Evolutionary conservation across 2,329 filamentous ascomycete species (phyloP).

Genomic region (Pseudophaeomoniella oleicola): DNA sequence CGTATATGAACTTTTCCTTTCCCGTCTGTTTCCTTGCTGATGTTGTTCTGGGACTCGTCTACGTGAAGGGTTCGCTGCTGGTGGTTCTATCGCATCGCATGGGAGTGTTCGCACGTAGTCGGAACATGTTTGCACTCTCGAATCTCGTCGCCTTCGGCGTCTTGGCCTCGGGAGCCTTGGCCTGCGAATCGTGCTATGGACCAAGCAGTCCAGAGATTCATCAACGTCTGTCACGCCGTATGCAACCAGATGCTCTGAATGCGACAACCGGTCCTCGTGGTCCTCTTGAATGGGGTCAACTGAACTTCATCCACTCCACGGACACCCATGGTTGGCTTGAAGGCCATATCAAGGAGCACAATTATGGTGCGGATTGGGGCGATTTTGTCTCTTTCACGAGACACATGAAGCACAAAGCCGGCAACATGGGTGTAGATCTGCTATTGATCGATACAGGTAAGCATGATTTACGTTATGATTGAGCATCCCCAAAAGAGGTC

Average conservation of each 20-base stretch:
- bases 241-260: slow-evolving; percentile 11
- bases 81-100: no score
- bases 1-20: no score
- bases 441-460: slow-evolving; percentile 45
- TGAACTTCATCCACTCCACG: slow-evolving; percentile 49
- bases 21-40: no score
- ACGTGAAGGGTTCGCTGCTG: no score
- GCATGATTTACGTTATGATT: no score
- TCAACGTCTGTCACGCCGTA: slow-evolving; percentile 10
- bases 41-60: no score
- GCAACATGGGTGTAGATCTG: slow-evolving; percentile 42
- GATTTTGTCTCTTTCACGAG: slow-evolving; percentile 48
- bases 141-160: slow-evolving; percentile 2
- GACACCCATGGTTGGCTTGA: slow-evolving; percentile 49
- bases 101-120: no score
- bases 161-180: slow-evolving; percentile 1
- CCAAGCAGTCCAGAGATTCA: slow-evolving; percentile 7
- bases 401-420: slow-evolving; percentile 45
- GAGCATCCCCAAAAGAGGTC: no score
- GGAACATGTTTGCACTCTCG: slow-evolving; percentile 3
- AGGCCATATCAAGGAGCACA: slow-evolving; percentile 45
- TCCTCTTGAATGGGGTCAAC: slow-evolving; percentile 40
- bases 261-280: slow-evolving; percentile 9
- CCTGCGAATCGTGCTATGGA: slow-evolving; percentile 11
- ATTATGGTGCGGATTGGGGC: slow-evolving; percentile 53